A percentile compares a stretch with the other conserved stretches of the same genome.
Evolutionary conservation across 495 filamentous ascomycete genomes (phyloP).

Genomic region (Alectoria sarmentosa): DNA sequence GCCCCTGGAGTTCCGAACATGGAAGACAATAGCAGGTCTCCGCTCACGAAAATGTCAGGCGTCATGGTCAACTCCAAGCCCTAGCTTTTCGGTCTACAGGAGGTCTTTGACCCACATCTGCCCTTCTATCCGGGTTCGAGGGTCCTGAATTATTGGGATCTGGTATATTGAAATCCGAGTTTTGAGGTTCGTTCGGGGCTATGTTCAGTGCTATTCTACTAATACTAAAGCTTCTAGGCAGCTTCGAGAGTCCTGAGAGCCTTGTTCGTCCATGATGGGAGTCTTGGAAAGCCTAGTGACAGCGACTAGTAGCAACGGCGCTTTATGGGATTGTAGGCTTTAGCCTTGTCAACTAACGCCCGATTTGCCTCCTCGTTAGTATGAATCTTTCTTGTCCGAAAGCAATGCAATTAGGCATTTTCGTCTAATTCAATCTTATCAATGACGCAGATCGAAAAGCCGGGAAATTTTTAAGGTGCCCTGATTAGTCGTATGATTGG

Average conservation of each 20-base stretch:
- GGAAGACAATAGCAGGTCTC: too few relatives aligned
- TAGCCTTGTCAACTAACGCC: background rate
- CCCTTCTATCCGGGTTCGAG: constrained; percentile 15
- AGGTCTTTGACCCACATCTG: constrained; percentile 17
- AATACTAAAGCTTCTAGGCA: background rate
- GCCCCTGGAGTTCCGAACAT: too few relatives aligned
- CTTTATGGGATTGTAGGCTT: background rate
- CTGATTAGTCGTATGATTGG: background rate
- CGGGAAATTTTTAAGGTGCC: background rate
- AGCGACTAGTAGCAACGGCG: background rate
- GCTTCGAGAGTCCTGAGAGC: constrained; percentile 5
- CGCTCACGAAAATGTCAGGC: too few relatives aligned
- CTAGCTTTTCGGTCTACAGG: too few relatives aligned
- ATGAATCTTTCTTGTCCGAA: background rate
- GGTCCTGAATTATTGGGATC: background rate
- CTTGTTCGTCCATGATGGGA: constrained; percentile 5
- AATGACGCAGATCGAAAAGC: background rate
- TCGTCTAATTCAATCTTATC: background rate
- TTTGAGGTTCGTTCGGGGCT: background rate
- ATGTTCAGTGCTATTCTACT: background rate
- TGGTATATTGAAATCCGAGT: too few relatives aligned
- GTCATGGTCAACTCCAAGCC: too few relatives aligned
- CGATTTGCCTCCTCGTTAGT: background rate
- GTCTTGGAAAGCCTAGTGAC: constrained; percentile 1
- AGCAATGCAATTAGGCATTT: background rate